Percentiles rank a stretch among this genome's conserved stretches.
These are phyloP conservation scores for Macroventuria anomochaeta DNA, from an alignment of 2,329 filamentous ascomycete species.

Conservation along the genomic window DNA sequence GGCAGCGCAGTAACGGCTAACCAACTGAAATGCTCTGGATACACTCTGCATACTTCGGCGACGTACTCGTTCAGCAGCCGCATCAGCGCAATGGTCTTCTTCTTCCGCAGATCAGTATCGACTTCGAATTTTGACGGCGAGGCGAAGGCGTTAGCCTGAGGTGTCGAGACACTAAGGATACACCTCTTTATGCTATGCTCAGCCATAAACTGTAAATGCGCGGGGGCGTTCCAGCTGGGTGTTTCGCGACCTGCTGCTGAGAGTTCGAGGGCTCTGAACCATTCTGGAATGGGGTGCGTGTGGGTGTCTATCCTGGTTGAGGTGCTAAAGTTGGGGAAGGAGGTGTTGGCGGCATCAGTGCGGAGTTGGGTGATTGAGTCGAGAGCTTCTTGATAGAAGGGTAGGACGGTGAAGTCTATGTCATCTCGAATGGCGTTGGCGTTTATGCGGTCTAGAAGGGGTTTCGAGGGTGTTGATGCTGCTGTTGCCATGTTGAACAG, in stretches of 20 bases:
- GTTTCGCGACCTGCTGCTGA: conserved; percentile 44
- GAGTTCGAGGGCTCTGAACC: conserved; percentile 44
- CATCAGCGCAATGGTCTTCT: conserved; percentile 42
- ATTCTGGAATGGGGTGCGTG: conserved; percentile 45
- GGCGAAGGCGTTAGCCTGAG: conserved; percentile 45
- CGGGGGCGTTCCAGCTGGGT: conserved; percentile 37
- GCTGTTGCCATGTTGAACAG: conserved; percentile 8
- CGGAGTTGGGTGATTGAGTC: conserved; percentile 35
- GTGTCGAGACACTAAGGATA: conserved; percentile 44
- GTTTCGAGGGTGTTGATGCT: neutral
- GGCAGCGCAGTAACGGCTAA: conserved; percentile 40
- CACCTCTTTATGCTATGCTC: conserved; percentile 35
- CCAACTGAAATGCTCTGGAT: conserved; percentile 39
- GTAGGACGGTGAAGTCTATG: conserved; percentile 40
- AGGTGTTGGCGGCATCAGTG: neutral
- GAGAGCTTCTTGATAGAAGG: conserved; percentile 41
- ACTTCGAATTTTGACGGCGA: conserved; percentile 10
- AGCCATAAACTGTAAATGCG: conserved; percentile 45
- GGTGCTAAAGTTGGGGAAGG: conserved; percentile 20
- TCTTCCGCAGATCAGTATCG: conserved; percentile 9
- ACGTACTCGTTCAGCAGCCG: conserved; percentile 46
- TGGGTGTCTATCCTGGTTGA: conserved; percentile 46
- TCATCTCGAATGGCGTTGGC: conserved; percentile 19
- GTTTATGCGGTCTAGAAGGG: conserved; percentile 18
- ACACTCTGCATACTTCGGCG: conserved; percentile 32